phyloP scores from a whole-genome alignment of 352 stramenopile genomes.

The Phytophthora hibernalis region DNA sequence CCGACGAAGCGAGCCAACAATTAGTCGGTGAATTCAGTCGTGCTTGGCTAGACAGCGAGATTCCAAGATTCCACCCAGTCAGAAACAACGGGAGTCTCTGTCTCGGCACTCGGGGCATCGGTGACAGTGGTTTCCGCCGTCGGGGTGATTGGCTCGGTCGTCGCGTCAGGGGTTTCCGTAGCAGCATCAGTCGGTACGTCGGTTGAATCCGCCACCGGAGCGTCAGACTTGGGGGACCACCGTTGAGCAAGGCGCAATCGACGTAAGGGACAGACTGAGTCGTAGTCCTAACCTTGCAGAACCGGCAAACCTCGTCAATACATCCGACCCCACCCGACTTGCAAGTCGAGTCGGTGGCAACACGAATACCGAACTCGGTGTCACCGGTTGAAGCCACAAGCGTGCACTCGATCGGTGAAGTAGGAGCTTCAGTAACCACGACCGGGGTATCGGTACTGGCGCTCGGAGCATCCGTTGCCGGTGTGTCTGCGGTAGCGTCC shows the following conservation, averaged over 20 bases:
- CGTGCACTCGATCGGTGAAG: conserved; percentile 13
- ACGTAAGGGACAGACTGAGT: conserved; percentile 30
- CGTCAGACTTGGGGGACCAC: conserved; percentile 3
- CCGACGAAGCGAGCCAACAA: too few relatives aligned
- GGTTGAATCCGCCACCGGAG: conserved; percentile 5
- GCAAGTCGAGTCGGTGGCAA: conserved; percentile 42
- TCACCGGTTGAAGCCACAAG: conserved; percentile 33
- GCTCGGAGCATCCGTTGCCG: neutral
- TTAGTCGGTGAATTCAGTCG: too few relatives aligned
- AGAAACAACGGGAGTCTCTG: neutral
- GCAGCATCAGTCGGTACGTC: neutral
- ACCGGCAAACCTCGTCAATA: conserved; percentile 48
- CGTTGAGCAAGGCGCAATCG: conserved; percentile 19
- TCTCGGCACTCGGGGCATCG: neutral
- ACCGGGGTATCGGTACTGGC: neutral
- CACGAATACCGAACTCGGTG: conserved; percentile 36
- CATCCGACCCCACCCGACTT: conserved; percentile 42
- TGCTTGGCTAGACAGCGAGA: too few relatives aligned
- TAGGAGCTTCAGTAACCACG: conserved; percentile 5
- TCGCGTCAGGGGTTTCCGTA: neutral
- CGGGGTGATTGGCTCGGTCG: neutral
- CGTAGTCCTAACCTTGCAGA: conserved; percentile 42
- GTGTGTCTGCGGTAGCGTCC: neutral
- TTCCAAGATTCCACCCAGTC: too few relatives aligned
- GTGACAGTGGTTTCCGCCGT: neutral